phyloP scores from a whole-genome alignment of 495 filamentous ascomycete genomes.

The Usnea hakonensis region DNA sequence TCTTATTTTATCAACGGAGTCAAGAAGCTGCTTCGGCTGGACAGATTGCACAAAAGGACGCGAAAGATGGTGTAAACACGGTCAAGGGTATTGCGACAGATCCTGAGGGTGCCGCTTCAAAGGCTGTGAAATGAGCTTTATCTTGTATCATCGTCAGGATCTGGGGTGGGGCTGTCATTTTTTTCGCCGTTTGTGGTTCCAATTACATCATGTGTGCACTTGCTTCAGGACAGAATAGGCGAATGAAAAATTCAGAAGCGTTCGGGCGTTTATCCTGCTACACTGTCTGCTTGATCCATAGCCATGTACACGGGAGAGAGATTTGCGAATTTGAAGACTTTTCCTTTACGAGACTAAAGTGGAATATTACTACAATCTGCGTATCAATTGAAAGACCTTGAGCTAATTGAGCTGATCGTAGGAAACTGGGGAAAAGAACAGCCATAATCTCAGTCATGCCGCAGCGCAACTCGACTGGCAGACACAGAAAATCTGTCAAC shows the following conservation, averaged over 20 bases:
- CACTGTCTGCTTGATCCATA: background rate
- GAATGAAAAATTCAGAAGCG: background rate
- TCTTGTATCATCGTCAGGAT: background rate
- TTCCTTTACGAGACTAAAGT: background rate
- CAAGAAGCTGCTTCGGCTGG: conserved; percentile 43
- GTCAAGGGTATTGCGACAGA: conserved; percentile 39
- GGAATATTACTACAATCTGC: background rate
- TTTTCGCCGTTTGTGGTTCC: too few species aligned
- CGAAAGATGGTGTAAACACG: conserved; percentile 42
- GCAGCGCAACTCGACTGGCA: background rate
- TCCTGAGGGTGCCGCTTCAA: conserved; percentile 38
- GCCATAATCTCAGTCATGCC: background rate
- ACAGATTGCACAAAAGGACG: conserved; percentile 36
- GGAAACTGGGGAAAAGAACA: background rate
- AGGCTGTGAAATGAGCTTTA: conserved; percentile 17
- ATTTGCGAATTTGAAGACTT: background rate
- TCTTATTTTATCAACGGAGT: conserved; percentile 56
- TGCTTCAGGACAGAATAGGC: too few species aligned
- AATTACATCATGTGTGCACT: background rate
- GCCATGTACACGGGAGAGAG: background rate
- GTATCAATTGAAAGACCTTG: background rate
- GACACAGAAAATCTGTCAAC: background rate
- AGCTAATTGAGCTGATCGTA: background rate
- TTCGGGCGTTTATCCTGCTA: background rate
- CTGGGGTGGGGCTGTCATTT: background rate